phyloP scores from a whole-genome alignment of 1,284 basidiomycete species.

The Trichosporon coremiiforme region DNA sequence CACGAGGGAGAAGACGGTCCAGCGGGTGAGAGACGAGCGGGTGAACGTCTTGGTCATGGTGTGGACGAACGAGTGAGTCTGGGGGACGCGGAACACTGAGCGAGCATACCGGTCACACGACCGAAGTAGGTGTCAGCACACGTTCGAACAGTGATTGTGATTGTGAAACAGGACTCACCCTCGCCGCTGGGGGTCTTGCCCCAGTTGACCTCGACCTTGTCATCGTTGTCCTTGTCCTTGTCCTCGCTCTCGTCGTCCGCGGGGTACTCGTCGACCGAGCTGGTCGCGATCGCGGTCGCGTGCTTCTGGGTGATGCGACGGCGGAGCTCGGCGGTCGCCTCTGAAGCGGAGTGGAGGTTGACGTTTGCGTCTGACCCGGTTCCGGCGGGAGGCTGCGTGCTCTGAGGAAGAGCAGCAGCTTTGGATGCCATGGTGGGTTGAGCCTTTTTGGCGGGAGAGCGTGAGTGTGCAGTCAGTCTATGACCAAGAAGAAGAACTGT shows the following conservation, averaged over 20 bases:
- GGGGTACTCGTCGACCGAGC: conserved; percentile 22
- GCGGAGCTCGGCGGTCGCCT: conserved; percentile 18
- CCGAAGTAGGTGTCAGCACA: not conserved
- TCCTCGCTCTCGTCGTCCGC: conserved; percentile 34
- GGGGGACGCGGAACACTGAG: conserved; percentile 88
- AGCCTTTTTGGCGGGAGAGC: not conserved
- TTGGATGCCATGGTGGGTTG: conserved; percentile 2
- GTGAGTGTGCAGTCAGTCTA: not conserved
- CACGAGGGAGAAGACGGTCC: conserved; percentile 78
- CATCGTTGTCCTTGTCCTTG: conserved; percentile 25
- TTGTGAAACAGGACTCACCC: conserved; percentile 63
- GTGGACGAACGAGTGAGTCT: conserved; percentile 92
- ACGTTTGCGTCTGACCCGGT: not conserved
- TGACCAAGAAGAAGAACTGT: not conserved
- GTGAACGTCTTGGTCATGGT: conserved; percentile 84
- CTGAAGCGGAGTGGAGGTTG: not conserved
- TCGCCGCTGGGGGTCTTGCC: conserved; percentile 81
- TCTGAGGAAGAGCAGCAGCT: conserved; percentile 5
- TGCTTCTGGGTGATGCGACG: conserved; percentile 17
- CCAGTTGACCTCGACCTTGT: conserved; percentile 67
- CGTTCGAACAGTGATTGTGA: not conserved
- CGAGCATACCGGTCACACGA: conserved; percentile 9
- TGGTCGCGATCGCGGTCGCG: not conserved
- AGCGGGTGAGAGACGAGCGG: conserved; percentile 87
- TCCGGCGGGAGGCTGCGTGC: no score